phyloP scores from a whole-genome alignment of 2,329 filamentous ascomycete species.

The Neonectria coccinea region DNA sequence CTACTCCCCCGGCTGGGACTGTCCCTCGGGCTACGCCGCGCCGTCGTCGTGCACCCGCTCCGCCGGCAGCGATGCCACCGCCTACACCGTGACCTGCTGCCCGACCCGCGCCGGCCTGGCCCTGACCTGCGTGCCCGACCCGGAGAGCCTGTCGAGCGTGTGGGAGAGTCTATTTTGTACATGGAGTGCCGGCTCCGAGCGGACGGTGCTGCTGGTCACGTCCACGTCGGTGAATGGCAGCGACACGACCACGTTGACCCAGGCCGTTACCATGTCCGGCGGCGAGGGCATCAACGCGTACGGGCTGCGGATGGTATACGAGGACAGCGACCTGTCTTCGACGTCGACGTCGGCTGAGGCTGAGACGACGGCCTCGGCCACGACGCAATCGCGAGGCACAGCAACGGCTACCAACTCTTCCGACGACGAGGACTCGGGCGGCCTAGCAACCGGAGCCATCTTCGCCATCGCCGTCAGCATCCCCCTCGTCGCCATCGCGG shows the following conservation, averaged over 20 bases:
- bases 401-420: neutral
- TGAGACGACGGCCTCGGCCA: constrained; percentile 16
- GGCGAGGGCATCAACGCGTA: constrained; percentile 49
- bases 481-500: constrained; percentile 45
- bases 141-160: constrained; percentile 33
- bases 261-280: constrained; percentile 35
- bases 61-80: constrained; percentile 37
- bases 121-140: constrained; percentile 47
- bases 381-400: constrained; percentile 2
- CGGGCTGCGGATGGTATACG: constrained; percentile 52
- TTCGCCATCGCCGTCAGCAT: constrained; percentile 48
- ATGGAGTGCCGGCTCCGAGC: constrained; percentile 47
- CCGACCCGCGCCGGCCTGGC: constrained; percentile 43
- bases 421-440: constrained; percentile 10
- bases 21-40: constrained; percentile 48
- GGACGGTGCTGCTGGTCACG: constrained; percentile 44
- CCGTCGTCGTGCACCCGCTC: constrained; percentile 43
- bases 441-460: constrained; percentile 41
- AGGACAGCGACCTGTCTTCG: constrained; percentile 43
- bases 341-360: constrained; percentile 20
- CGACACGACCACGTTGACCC: constrained; percentile 35
- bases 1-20: constrained; percentile 50
- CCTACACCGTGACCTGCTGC: constrained; percentile 53
- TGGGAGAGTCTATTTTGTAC: constrained; percentile 50
- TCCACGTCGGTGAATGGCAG: constrained; percentile 32